phyloP scores from a whole-genome alignment of 495 filamentous ascomycete genomes.

The Podospora anserina region DNA sequence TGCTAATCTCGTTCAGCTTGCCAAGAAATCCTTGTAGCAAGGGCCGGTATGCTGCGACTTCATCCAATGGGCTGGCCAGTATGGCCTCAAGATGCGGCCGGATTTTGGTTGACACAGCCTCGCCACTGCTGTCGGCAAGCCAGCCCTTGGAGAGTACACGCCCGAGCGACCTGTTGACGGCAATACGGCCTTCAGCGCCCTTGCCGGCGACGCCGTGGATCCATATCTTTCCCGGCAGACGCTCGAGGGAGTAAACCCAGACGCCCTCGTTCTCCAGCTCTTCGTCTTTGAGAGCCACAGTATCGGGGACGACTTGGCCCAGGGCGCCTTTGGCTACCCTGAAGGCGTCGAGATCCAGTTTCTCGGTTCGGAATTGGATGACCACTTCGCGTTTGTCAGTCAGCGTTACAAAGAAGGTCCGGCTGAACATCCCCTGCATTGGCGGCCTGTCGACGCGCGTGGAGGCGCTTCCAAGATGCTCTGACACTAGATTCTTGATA shows the following conservation, averaged over 20 bases:
- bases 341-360: constrained; percentile 14
- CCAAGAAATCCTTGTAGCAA: not conserved
- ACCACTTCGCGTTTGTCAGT: constrained; percentile 12
- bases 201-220: constrained; percentile 9
- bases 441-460: constrained; percentile 16
- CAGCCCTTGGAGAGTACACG: constrained; percentile 10
- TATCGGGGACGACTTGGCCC: constrained; percentile 11
- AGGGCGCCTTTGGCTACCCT: constrained; percentile 10
- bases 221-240: constrained; percentile 12
- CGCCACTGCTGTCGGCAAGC: not conserved
- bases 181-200: constrained; percentile 8
- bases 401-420: constrained; percentile 15
- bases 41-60: constrained; percentile 1
- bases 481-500: constrained; percentile 8
- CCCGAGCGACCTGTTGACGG: constrained; percentile 16
- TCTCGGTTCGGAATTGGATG: constrained; percentile 14
- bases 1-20: constrained; percentile 11
- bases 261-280: constrained; percentile 10
- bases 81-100: constrained; percentile 11
- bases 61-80: constrained; percentile 3
- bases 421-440: constrained; percentile 15
- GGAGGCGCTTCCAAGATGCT: constrained; percentile 12
- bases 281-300: constrained; percentile 4
- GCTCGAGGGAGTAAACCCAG: constrained; percentile 15
- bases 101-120: not conserved